phyloP scores from a whole-genome alignment of 352 stramenopile genomes.

The Pythium rhizo-oryzae region DNA sequence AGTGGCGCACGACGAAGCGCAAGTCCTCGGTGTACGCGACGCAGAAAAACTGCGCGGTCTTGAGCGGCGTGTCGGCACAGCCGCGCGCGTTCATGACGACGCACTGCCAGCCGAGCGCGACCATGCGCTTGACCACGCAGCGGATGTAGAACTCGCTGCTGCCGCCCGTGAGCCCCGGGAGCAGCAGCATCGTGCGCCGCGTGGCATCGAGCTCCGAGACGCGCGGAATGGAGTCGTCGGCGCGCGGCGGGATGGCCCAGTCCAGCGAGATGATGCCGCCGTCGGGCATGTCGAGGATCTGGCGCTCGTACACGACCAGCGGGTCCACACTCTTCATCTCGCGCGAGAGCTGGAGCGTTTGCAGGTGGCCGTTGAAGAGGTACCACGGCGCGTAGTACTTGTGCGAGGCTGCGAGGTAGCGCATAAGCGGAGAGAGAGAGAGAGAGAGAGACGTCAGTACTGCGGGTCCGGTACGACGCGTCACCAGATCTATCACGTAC shows the following conservation, averaged over 20 bases:
- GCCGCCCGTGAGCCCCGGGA: slow-evolving; percentile 65
- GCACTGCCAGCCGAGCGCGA: slow-evolving; percentile 59
- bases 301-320: slow-evolving; percentile 52
- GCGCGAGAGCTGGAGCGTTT: slow-evolving; percentile 55
- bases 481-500: slow-evolving; percentile 31
- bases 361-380: slow-evolving; percentile 68
- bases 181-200: slow-evolving; percentile 48
- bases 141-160: slow-evolving; percentile 74
- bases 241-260: slow-evolving; percentile 55
- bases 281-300: slow-evolving; percentile 64
- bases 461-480: no score
- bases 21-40: slow-evolving; percentile 73
- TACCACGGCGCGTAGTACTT: slow-evolving; percentile 69
- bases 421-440: neutral
- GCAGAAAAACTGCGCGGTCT: slow-evolving; percentile 66
- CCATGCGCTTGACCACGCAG: slow-evolving; percentile 42
- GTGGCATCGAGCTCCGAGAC: slow-evolving; percentile 40
- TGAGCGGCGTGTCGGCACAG: slow-evolving; percentile 65
- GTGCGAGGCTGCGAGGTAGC: slow-evolving; percentile 9
- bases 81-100: slow-evolving; percentile 76
- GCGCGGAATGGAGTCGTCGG: slow-evolving; percentile 21
- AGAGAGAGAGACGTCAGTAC: neutral
- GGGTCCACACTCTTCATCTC: slow-evolving; percentile 47
- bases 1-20: slow-evolving; percentile 45
- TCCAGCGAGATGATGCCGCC: slow-evolving; percentile 73